Evolutionary conservation across 225 moss, liverwort and hornwort genomes (phyloP), one percentile per base, ranked within the genome.

Genomic region (Rhytidiadelphus loreus): DNA sequence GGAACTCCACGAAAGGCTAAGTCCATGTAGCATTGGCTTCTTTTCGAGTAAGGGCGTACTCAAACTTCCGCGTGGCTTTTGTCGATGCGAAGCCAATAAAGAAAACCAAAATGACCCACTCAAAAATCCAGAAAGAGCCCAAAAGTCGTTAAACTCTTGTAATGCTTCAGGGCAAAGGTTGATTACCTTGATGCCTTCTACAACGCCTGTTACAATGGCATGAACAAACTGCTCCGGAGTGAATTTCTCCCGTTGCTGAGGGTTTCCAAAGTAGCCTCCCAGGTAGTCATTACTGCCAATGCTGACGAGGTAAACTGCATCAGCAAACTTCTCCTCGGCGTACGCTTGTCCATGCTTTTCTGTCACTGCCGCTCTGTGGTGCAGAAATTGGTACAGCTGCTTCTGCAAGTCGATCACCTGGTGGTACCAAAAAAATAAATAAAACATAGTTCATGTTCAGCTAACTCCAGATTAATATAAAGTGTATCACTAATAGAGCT

Each of bases 281-380:
- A 97, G 92, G 88, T 96, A 97, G 87, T 96, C 97, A 87, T 97
- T 97, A 86, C 96, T 96, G 61, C 91, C 96, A 46, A 95, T 88
- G 71, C 97, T 97, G 77, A 97, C 28, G 43, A 96, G 11, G 85
- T 95, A 97, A 39, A 97, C 94, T 43, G 96, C 94, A 80, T 97
- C 93, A 37, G 96, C 92, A 44, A 96, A 93, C 50, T 84, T 90
- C 37, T 93, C 90, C 73, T 93, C 94, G 16, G 97, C 93, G 62
- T 90, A 90, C 41, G 83, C 69, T 63, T 91, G 82, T 72, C 96
- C 97, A 84, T 87, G 89, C 69, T 91, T 89, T 86, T 91, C 91
- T 57, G 56, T 86, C 52, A 92, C 87, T 32, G 82, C 88, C 62
- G 88, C 92, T 81, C 90, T 86, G 76, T 95, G 96, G 91, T 95